Conservation (phyloP, 2,329 filamentous ascomycete species). For the Paraconiothyrium sp. region DNA sequence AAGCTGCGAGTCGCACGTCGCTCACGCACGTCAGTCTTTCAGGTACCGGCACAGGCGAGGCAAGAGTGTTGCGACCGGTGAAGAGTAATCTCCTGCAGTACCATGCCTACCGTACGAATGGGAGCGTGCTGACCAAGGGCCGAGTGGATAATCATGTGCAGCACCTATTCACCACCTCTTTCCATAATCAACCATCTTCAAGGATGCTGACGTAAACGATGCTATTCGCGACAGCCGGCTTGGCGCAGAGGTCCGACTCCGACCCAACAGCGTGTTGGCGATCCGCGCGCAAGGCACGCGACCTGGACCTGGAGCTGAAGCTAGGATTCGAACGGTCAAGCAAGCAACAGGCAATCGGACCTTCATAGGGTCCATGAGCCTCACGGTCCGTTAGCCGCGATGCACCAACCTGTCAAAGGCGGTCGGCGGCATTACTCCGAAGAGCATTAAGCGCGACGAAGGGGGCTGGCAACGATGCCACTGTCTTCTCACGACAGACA, state of each 20-base stretch:
- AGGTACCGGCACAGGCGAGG: background rate
- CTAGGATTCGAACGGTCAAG: background rate
- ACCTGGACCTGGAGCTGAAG: background rate
- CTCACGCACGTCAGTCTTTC: background rate
- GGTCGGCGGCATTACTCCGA: background rate
- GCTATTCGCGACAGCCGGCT: background rate
- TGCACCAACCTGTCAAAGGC: constrained; percentile 1
- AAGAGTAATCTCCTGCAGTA: background rate
- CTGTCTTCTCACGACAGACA: background rate
- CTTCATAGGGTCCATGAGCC: constrained; percentile 6
- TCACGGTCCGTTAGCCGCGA: constrained; percentile 8
- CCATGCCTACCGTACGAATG: background rate
- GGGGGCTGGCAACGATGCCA: background rate
- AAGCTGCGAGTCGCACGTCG: background rate
- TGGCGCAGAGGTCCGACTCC: background rate
- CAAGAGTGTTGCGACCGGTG: background rate
- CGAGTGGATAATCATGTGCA: background rate
- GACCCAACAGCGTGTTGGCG: background rate
- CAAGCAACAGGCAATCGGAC: background rate
- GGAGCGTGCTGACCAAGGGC: background rate
- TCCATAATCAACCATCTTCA: background rate
- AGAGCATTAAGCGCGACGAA: background rate
- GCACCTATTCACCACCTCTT: background rate
- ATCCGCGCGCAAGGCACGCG: constrained; percentile 2
- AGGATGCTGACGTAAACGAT: background rate